Base-by-base conservation (phyloP, 768 basidiomycete genomes). In the Trametopsis cervina region DNA sequence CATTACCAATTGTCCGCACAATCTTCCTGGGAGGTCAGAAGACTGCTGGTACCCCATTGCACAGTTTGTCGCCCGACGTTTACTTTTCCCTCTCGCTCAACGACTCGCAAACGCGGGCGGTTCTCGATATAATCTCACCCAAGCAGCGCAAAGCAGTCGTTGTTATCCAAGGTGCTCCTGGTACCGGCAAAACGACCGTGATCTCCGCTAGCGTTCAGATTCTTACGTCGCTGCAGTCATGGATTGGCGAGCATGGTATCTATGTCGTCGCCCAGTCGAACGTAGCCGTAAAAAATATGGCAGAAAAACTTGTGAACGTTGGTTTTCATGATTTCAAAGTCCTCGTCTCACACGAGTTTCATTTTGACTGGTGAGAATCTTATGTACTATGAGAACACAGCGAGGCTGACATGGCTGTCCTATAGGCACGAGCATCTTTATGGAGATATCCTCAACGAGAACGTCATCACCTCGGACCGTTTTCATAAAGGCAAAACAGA, bases 391-490 rank as follows among this genome's bases (percentile, higher is more conserved):
- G 20, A 17, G 22, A 9, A 39, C 29, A 15, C 11, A 26, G 20
- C 13, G 1, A 10, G 9, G 15, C 11, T 17, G 24, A 24, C 29
- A n/a, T 33, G 37, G n/a, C 27, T 29, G 5, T 35, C 20, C 27
- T 5, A 12, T 36, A 76, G 76, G 76, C 76, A 78, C 23, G 77
- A 78, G 45, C 69, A 77, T 52, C 60, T 77, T 0, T 78, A 77
- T 52, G 29, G 29, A 7, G 51, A 59, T 13, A 25, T 60, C 15
- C 54, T 76, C 12, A 53, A 61, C 18, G 15, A 21, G 0, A 60
- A 64, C 20, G 42, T 78, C 27, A 69, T 77, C 36, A 59, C 64
- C 20, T 65, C 70, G 1, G 69, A 71, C 27, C 40, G 33, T 0
- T 64, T 73, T 44, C 17, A 7, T 9, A 7, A 22, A 7, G 20